phyloP scores from a whole-genome alignment of 2,329 filamentous ascomycete genomes.

The Microdochium trichocladiopsis region DNA sequence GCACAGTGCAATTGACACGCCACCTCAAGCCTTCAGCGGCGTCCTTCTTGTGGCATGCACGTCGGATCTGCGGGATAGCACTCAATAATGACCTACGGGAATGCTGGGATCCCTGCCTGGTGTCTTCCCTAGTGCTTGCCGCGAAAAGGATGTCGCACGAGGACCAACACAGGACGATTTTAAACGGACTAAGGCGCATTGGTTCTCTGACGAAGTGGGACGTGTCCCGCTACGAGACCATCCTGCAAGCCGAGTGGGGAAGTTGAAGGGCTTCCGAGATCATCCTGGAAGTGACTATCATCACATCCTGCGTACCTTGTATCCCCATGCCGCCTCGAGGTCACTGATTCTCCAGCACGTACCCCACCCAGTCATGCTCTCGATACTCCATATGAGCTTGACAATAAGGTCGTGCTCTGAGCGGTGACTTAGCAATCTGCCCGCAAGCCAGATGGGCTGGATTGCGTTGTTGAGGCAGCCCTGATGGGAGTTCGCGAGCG shows the following conservation, averaged over 20 bases:
- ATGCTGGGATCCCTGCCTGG: conserved; percentile 39
- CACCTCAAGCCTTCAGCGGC: conserved; percentile 19
- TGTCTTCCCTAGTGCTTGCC: conserved; percentile 36
- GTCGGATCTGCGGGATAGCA: conserved; percentile 40
- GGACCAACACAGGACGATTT: conserved; percentile 34
- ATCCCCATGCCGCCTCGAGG: conserved; percentile 34
- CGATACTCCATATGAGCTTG: conserved; percentile 40
- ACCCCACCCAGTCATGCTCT: conserved; percentile 45
- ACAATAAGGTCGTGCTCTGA: conserved; percentile 31
- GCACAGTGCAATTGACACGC: conserved; percentile 25
- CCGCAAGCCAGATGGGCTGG: conserved; percentile 50
- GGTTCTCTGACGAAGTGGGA: conserved; percentile 34
- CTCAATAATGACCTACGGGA: conserved; percentile 35
- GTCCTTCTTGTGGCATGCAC: conserved; percentile 40
- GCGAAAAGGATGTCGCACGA: conserved; percentile 39
- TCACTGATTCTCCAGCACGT: conserved; percentile 45
- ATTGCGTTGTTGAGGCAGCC: conserved; percentile 51
- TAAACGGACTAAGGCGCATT: conserved; percentile 29
- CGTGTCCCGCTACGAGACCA: conserved; percentile 13
- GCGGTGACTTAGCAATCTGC: conserved; percentile 43
- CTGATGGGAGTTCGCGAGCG: conserved; percentile 45
- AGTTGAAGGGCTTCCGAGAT: conserved; percentile 1
- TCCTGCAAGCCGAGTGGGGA: conserved; percentile 18
- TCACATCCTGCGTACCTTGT: conserved; percentile 16
- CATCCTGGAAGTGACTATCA: not conserved